phyloP scores from a whole-genome alignment of 106 monocot species.

The Phalaenopsis aphrodite region DNA sequence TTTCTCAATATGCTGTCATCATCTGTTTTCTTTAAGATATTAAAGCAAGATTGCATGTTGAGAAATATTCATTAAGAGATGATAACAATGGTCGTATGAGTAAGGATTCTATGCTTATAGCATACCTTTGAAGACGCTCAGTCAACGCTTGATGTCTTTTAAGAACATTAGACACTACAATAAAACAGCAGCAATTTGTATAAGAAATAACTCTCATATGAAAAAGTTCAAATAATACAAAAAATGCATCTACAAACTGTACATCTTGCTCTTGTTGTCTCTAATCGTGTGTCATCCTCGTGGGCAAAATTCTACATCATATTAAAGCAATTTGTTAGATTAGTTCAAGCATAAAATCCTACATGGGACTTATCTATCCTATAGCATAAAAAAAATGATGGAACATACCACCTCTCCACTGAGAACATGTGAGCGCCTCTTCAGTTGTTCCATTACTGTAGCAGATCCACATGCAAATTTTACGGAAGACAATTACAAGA shows the following conservation, averaged over 20 bases:
- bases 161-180: slow-evolving; percentile 69
- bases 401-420: slow-evolving; percentile 48
- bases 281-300: slow-evolving; percentile 62
- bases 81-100: background rate
- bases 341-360: background rate
- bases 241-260: background rate
- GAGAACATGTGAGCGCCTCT: slow-evolving; percentile 26
- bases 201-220: slow-evolving; percentile 4
- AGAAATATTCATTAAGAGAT: background rate
- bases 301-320: slow-evolving; percentile 32
- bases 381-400: background rate
- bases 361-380: background rate
- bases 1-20: background rate
- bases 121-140: slow-evolving; percentile 66
- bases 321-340: slow-evolving; percentile 2
- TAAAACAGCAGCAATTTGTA: slow-evolving; percentile 1
- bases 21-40: background rate
- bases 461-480: background rate
- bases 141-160: slow-evolving; percentile 81
- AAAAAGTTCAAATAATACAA: background rate
- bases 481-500: background rate
- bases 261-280: slow-evolving; percentile 77
- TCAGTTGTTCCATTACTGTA: slow-evolving; percentile 28
- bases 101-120: background rate
- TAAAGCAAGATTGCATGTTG: background rate